Conservation (phyloP, 345 rosid species). For the Salix purpurea region DNA sequence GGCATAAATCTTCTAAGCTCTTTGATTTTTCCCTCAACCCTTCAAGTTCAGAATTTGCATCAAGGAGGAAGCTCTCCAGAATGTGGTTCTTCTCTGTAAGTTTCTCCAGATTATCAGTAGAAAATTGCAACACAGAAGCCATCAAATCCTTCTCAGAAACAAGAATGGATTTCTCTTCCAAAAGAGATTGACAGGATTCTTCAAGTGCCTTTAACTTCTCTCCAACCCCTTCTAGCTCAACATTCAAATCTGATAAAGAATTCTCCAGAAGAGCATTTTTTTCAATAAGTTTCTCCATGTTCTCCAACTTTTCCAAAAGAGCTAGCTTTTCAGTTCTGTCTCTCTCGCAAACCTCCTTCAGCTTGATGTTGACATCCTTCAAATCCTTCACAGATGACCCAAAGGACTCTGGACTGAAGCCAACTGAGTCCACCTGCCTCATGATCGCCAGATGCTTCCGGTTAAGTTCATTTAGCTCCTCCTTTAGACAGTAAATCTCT, state of each 20-base stretch:
- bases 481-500: constrained; percentile 91
- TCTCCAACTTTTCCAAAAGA: constrained; percentile 62
- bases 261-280: constrained; percentile 78
- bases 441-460: constrained; percentile 55
- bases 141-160: constrained; percentile 54
- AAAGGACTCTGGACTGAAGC: constrained; percentile 55
- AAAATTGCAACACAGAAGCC: constrained; percentile 49
- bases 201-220: constrained; percentile 62
- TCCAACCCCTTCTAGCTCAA: constrained; percentile 70
- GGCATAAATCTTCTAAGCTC: constrained; percentile 60
- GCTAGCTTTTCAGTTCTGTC: constrained; percentile 48
- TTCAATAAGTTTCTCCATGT: constrained; percentile 75
- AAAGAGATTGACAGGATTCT: constrained; percentile 53
- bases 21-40: constrained; percentile 45
- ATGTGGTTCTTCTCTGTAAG: constrained; percentile 57
- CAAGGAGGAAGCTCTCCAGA: constrained; percentile 67
- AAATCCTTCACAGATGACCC: constrained; percentile 61
- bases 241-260: constrained; percentile 80
- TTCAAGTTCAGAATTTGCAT: constrained; percentile 73
- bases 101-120: constrained; percentile 48
- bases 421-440: constrained; percentile 70
- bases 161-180: constrained; percentile 62
- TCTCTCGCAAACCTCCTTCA: constrained; percentile 51
- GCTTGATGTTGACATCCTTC: constrained; percentile 55
- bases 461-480: constrained; percentile 73